Percentiles rank a stretch among this genome's conserved stretches.
phyloP scores from a whole-genome alignment of 805 yeast species.

The Phaffomyces antillensis region DNA sequence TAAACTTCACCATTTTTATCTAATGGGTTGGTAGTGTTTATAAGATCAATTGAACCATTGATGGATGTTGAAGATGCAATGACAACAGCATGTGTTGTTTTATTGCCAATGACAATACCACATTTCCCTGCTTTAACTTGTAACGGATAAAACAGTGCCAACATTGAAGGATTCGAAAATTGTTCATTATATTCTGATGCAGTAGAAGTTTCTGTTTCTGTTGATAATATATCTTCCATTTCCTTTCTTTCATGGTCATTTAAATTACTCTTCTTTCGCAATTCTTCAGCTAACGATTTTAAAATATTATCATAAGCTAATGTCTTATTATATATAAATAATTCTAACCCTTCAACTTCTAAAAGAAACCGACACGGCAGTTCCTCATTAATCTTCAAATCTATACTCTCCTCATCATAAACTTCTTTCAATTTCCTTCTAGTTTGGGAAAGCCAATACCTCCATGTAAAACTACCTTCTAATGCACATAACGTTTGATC shows the following conservation, averaged over 20 bases:
- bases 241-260: constrained; percentile 12
- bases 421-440: constrained; percentile 21
- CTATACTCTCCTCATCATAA: constrained; percentile 11
- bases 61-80: constrained; percentile 53
- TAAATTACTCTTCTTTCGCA: constrained; percentile 7
- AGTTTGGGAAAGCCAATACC: constrained; percentile 68
- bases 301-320: constrained; percentile 65
- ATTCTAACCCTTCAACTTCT: constrained; percentile 69
- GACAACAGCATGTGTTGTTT: constrained; percentile 64
- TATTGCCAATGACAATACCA: constrained; percentile 74
- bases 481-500: constrained; percentile 66
- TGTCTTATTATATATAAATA: constrained; percentile 76
- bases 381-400: constrained; percentile 31
- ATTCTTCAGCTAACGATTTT: constrained; percentile 26
- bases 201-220: constrained; percentile 10
- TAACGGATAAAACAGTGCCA: constrained; percentile 50
- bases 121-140: constrained; percentile 54
- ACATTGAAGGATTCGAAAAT: constrained; percentile 4
- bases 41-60: constrained; percentile 51
- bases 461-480: constrained; percentile 77
- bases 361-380: constrained; percentile 53
- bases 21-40: constrained; percentile 36
- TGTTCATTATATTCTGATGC: background rate
- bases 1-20: constrained; percentile 51
- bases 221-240: constrained; percentile 5